Base-by-base conservation (phyloP, 2,329 filamentous ascomycete species). In the Alternaria sp. region DNA sequence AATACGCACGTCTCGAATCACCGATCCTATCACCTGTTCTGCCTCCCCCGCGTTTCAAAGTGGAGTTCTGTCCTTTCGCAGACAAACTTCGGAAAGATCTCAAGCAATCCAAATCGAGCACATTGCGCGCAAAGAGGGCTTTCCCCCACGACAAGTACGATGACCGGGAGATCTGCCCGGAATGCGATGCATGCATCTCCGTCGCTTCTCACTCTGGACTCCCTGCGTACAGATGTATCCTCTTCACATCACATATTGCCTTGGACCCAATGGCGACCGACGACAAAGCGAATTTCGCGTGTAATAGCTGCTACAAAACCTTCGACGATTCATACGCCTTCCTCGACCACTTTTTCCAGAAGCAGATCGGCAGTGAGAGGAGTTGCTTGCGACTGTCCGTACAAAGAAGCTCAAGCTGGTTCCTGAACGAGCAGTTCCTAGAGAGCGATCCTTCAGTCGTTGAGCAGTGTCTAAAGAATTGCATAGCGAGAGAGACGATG, bases 321-420 rank as follows among this genome's bases (percentile, higher is more conserved):
- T 76, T 77, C 18, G 65, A 72, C 24, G 73, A 76, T 32, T 75
- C 74, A 11, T 78, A 77, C 57, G 73, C 70, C 16, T 78, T 76
- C 58, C 66, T 78, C 3, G 75, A 78, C 26, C 75, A 78, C 41
- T 59, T 71, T 3, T 77, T 75, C 51, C 75, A 77, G 57, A 75
- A 72, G 53, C 70, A 76, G 38, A 73, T 73, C 38, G 71, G 74
- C 5, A 75, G 71, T 44, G 73, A 75, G 8, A 51, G 66, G 8
- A 76, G 73, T 47, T 78, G 75, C 51, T 56, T 72, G 46, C 65
- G 66, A 26, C 32, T 57, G 22, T 61, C 58, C 0, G 22, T 52
- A 5, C 22, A 43, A 6, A 51, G 68, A 30, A 73, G 62, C 46
- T 63, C 63, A 4, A 46, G 49, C 1, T 66, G 64, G 43, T 60